Conservation (phyloP, 2,329 filamentous ascomycete species). For the Trichoderma simmonsii region DNA sequence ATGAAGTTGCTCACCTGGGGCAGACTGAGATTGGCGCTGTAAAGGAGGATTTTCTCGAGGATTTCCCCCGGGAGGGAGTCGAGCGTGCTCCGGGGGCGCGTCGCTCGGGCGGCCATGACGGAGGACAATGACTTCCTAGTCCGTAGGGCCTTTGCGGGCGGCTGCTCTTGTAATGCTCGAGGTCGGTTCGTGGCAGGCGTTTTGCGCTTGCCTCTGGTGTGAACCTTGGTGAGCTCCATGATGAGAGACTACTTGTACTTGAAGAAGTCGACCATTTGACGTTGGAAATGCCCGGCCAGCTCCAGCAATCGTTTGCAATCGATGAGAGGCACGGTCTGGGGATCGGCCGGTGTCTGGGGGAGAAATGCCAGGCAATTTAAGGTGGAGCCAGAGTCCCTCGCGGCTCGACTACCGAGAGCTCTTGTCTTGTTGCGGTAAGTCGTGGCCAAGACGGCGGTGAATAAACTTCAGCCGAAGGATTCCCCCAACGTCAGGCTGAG, state of each 20-base stretch:
- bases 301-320: background rate
- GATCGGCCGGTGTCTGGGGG: background rate
- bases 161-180: conserved; percentile 13
- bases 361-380: background rate
- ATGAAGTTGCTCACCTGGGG: conserved; percentile 44
- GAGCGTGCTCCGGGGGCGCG: conserved; percentile 28
- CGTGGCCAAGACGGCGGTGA: conserved; percentile 8
- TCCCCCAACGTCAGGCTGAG: background rate
- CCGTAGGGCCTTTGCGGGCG: background rate
- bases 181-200: conserved; percentile 21
- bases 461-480: conserved; percentile 13
- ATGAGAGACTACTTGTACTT: background rate
- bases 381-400: conserved; percentile 3
- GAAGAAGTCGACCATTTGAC: background rate
- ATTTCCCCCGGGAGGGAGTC: conserved; percentile 49
- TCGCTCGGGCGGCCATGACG: conserved; percentile 30
- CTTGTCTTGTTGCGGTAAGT: conserved; percentile 15
- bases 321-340: background rate
- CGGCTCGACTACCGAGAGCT: conserved; percentile 14
- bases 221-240: conserved; percentile 45
- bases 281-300: background rate
- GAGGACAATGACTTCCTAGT: conserved; percentile 31
- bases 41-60: conserved; percentile 50
- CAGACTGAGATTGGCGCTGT: conserved; percentile 48
- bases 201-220: conserved; percentile 45